Conservation (phyloP, 2,329 filamentous ascomycete genomes). For the Tricladium varicosporioides region DNA sequence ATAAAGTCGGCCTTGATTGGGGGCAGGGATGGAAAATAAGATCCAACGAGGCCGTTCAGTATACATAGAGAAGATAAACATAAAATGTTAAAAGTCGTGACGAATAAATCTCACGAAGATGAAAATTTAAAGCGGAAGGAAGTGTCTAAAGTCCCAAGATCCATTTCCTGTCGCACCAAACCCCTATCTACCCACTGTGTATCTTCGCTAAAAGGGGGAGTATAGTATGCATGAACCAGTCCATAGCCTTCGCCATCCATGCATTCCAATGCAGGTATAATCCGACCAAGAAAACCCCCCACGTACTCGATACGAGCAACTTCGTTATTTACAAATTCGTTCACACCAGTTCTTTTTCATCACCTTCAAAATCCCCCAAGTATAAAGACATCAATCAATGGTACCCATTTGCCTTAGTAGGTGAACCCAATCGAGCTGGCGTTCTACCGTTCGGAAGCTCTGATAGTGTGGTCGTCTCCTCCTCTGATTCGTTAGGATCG, state of each 20-base stretch:
- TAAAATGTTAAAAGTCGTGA: too few relatives aligned
- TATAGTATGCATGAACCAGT: not conserved
- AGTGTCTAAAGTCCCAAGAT: not conserved
- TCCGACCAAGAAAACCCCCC: not conserved
- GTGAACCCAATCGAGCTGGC: constrained; percentile 1
- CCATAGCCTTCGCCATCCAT: not conserved
- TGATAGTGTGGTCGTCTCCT: constrained; percentile 14
- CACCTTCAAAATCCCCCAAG: not conserved
- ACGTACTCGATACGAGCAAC: not conserved
- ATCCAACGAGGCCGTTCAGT: too few relatives aligned
- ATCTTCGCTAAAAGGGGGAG: not conserved
- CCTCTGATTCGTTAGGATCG: constrained; percentile 22
- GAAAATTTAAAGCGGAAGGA: too few relatives aligned
- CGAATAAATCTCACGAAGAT: too few relatives aligned
- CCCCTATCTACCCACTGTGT: not conserved
- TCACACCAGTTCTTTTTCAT: not conserved
- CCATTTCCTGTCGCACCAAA: not conserved
- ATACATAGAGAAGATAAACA: too few relatives aligned
- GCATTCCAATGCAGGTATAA: not conserved
- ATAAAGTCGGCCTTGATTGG: too few relatives aligned
- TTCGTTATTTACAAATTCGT: not conserved
- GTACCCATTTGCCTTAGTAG: constrained; percentile 9
- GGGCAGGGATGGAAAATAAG: too few relatives aligned
- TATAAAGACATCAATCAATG: constrained; percentile 5
- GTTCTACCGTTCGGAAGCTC: constrained; percentile 30